Evolutionary conservation across 805 yeast species (phyloP).

Genomic region (Wickerhamiella kazuoi): DNA sequence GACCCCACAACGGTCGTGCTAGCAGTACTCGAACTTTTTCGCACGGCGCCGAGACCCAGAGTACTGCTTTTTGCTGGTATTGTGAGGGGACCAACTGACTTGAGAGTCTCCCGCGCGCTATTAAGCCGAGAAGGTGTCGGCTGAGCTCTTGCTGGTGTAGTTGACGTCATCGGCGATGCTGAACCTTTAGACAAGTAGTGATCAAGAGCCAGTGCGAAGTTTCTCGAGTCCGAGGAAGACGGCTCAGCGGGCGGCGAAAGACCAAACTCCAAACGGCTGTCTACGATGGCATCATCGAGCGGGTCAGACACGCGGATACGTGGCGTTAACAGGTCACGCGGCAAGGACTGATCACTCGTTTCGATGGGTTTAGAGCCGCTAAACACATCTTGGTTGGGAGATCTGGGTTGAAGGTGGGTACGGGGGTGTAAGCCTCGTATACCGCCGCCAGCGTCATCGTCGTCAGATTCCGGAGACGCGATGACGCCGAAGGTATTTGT

Average conservation of each 20-base stretch:
- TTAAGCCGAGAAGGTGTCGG: not conserved
- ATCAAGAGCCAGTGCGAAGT: conserved; percentile 3
- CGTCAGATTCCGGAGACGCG: conserved; percentile 15
- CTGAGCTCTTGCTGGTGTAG: not conserved
- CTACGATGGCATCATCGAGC: conserved; percentile 10
- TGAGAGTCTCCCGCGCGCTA: not conserved
- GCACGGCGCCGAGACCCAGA: no score
- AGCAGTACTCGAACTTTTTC: not conserved
- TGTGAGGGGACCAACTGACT: not conserved
- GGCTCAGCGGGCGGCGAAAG: not conserved
- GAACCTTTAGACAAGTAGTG: conserved; percentile 1
- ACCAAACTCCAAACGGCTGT: not conserved
- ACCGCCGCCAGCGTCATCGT: conserved; percentile 17
- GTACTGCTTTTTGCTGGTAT: no score
- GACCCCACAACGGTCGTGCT: not conserved
- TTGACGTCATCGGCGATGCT: not conserved
- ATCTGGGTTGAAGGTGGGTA: not conserved
- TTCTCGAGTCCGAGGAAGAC: not conserved
- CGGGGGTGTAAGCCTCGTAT: conserved; percentile 12
- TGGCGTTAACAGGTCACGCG: not conserved
- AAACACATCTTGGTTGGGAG: no score
- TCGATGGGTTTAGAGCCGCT: no score
- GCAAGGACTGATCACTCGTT: not conserved
- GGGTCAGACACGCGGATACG: conserved; percentile 2
- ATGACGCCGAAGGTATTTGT: conserved; percentile 7